Evolutionary conservation across 352 stramenopile genomes (phyloP).

Genomic region (Phytophthora meadii): DNA sequence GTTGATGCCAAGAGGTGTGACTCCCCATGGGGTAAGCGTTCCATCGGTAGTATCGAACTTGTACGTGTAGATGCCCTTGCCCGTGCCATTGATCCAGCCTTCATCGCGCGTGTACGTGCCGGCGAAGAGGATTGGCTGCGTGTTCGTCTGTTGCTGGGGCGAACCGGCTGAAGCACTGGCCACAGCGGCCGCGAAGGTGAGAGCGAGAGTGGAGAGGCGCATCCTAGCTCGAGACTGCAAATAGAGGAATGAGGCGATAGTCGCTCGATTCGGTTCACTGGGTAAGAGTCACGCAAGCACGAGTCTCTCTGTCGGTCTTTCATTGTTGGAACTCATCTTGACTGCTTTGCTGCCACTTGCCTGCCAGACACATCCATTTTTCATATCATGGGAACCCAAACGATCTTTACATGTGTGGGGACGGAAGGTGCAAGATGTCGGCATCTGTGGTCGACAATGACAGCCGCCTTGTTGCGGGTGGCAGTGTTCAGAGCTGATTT

Average conservation of each 20-base stretch:
- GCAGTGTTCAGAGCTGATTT: constrained; percentile 4
- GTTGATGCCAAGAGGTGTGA: constrained; percentile 71
- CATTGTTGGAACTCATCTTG: no score
- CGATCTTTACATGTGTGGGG: constrained; percentile 20
- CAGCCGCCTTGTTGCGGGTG: constrained; percentile 4
- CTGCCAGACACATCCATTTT: constrained; percentile 23
- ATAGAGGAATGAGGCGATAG: constrained; percentile 18
- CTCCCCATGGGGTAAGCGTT: constrained; percentile 42
- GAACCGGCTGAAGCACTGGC: constrained; percentile 23
- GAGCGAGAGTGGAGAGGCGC: constrained; percentile 28
- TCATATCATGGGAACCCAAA: constrained; percentile 29
- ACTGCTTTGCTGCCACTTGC: not conserved
- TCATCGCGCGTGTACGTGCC: constrained; percentile 73
- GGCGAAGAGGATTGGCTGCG: constrained; percentile 52
- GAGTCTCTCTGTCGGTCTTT: no score
- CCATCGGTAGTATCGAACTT: constrained; percentile 53
- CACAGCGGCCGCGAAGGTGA: constrained; percentile 29
- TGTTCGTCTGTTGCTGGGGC: constrained; percentile 15
- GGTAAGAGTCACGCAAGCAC: not conserved
- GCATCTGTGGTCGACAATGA: constrained; percentile 23
- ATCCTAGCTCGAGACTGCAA: constrained; percentile 23
- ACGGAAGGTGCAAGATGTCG: constrained; percentile 16
- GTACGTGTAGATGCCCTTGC: constrained; percentile 71
- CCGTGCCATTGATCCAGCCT: constrained; percentile 71
- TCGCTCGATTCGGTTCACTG: constrained; percentile 6